Evolutionary conservation across 2,329 filamentous ascomycete species (phyloP).

Genomic region (Ophiostoma fasciatum): DNA sequence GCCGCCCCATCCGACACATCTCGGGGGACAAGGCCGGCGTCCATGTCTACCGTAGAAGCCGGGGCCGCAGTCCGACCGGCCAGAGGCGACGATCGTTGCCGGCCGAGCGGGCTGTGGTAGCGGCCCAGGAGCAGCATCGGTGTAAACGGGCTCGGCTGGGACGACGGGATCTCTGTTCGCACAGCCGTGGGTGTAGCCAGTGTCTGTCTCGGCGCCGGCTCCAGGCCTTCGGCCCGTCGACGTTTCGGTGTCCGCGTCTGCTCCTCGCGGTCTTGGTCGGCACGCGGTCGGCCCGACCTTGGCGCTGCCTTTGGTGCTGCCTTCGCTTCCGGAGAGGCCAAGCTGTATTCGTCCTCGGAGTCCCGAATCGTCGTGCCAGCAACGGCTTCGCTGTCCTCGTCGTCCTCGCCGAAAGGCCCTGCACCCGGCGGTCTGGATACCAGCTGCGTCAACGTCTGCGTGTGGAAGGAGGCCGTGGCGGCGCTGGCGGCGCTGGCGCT

Average conservation of each 20-base stretch:
- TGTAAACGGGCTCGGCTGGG: constrained; percentile 27
- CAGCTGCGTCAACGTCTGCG: constrained; percentile 22
- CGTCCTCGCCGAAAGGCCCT: neutral
- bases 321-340: neutral
- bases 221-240: neutral
- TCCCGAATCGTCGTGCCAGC: constrained; percentile 1
- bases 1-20: too few species aligned
- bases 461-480: constrained; percentile 16
- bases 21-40: neutral
- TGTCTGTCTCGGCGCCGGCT: neutral
- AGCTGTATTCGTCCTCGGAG: constrained; percentile 13
- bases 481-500: neutral
- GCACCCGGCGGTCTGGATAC: constrained; percentile 9
- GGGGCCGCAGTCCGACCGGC: too few species aligned
- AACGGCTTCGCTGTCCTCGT: constrained; percentile 6
- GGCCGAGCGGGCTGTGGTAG: constrained; percentile 17
- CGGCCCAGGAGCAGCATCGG: constrained; percentile 25
- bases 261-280: neutral
- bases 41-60: too few species aligned
- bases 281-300: neutral
- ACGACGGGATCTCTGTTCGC: constrained; percentile 29
- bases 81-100: constrained; percentile 2
- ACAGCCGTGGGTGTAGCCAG: neutral
- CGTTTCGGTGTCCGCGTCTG: neutral
- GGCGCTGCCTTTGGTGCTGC: neutral